Conservation (phyloP, 2,329 filamentous ascomycete genomes). For the Seiridium unicorne region DNA sequence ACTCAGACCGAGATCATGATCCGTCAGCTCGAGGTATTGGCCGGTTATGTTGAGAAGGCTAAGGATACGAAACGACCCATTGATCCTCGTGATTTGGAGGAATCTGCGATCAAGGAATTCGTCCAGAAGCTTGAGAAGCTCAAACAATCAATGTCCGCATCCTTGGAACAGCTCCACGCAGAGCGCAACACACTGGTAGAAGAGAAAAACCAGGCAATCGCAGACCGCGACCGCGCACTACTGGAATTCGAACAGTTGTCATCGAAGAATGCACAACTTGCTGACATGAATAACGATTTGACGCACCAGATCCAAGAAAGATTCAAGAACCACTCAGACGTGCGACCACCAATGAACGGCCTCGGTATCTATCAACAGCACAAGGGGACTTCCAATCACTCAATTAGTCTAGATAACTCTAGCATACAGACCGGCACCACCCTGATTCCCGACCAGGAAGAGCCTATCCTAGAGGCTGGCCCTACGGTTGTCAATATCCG, state of each 20-base stretch:
- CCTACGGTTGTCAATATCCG: slow-evolving; percentile 95
- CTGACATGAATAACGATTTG: slow-evolving; percentile 92
- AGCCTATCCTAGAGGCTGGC: slow-evolving; percentile 65
- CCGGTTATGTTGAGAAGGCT: slow-evolving; percentile 81
- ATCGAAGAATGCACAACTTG: slow-evolving; percentile 89
- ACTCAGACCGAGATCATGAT: slow-evolving; percentile 96
- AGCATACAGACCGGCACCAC: slow-evolving; percentile 59
- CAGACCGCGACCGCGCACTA: slow-evolving; percentile 88
- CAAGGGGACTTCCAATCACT: slow-evolving; percentile 50
- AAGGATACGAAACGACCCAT: slow-evolving; percentile 80
- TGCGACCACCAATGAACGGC: slow-evolving; percentile 49
- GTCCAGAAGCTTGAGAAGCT: slow-evolving; percentile 70
- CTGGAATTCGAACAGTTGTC: slow-evolving; percentile 95
- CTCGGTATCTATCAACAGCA: slow-evolving; percentile 56
- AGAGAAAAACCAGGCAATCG: slow-evolving; percentile 77
- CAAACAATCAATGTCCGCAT: slow-evolving; percentile 55
- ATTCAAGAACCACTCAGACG: slow-evolving; percentile 73
- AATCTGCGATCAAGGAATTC: slow-evolving; percentile 87
- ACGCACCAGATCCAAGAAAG: slow-evolving; percentile 92
- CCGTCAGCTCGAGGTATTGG: slow-evolving; percentile 84
- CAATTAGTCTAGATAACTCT: slow-evolving; percentile 46
- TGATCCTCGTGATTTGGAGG: slow-evolving; percentile 79
- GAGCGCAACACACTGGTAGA: slow-evolving; percentile 82
- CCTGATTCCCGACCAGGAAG: slow-evolving; percentile 63
- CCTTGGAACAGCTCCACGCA: slow-evolving; percentile 59